Conservation (phyloP, 2,329 filamentous ascomycete species). For the Cadophora gregata region DNA sequence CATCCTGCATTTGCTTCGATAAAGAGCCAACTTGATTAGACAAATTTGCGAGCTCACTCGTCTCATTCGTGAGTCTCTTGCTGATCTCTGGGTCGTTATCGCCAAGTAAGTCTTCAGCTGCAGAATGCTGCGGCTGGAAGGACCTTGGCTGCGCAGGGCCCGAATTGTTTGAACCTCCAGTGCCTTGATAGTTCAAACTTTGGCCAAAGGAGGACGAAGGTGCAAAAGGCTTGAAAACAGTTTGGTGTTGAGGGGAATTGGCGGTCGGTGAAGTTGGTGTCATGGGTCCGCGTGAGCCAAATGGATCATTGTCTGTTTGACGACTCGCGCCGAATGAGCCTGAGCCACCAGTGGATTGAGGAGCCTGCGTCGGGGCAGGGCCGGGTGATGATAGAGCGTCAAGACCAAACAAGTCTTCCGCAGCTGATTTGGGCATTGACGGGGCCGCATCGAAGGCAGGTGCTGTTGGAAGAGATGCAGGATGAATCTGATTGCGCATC, state of each 20-base stretch:
- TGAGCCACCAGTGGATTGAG: conserved; percentile 78
- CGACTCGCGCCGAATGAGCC: conserved; percentile 53
- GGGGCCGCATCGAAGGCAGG: conserved; percentile 52
- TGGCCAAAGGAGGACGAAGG: conserved; percentile 93
- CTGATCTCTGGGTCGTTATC: conserved; percentile 88
- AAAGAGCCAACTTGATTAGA: conserved; percentile 94
- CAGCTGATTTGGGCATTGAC: conserved; percentile 73
- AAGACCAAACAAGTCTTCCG: conserved; percentile 93
- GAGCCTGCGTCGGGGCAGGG: conserved; percentile 58
- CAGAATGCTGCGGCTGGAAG: conserved; percentile 51
- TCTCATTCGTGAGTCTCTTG: conserved; percentile 87
- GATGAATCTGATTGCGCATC: conserved; percentile 69
- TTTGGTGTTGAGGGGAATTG: conserved; percentile 40
- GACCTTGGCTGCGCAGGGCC: conserved; percentile 43
- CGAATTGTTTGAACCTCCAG: conserved; percentile 60
- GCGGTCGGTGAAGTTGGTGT: conserved; percentile 40
- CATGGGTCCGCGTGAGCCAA: conserved; percentile 47
- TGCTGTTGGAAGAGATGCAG: conserved; percentile 51
- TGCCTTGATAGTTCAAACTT: conserved; percentile 76
- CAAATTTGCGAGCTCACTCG: conserved; percentile 90
- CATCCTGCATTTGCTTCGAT: conserved; percentile 92
- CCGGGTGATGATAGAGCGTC: conserved; percentile 67
- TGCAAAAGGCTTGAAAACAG: conserved; percentile 82
- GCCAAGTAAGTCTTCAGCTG: conserved; percentile 84
- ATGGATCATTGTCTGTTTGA: conserved; percentile 44